Base-by-base conservation (phyloP, 2,329 filamentous ascomycete genomes). In the Fusarium falciforme region DNA sequence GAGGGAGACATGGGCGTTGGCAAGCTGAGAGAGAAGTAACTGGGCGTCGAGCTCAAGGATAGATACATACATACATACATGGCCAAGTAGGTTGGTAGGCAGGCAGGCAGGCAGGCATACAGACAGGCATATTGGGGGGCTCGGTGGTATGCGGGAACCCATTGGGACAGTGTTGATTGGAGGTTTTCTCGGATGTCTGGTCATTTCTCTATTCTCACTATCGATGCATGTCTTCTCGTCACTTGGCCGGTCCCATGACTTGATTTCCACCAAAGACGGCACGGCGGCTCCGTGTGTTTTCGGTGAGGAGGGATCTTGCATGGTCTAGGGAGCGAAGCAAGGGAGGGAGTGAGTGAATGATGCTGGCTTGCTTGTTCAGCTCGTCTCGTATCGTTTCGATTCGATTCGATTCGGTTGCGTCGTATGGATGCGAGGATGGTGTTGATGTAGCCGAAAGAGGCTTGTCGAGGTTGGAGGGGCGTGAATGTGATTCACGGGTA, bases 1-100 rank as follows among this genome's bases (percentile, higher is more conserved):
- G 38, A 58, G n/a, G 36, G 60, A 58, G 61, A 60, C 29, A 36
- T 52, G 17, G 74, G 72, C 68, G 75, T 74, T 74, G 54, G 22
- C 60, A 60, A 63, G 63, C 55, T 59, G 17, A 8, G 55, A 36
- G 64, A 64, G 20, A 60, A 25, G 25, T 27, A 25, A n/a, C 36
- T 31, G n/a, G 54, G 44, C 55, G 25, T 64, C 59, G 44, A 55
- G 61, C 47, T 66, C 59, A 54, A 62, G 52, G 68, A 22, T 52
- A 27, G 68, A 22, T 52, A 27, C 22, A 40, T 61, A 66, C 61
- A 44, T 61, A 25, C 40, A 22, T 42, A 42, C 22, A 47, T 47
- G 22, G 16, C 44, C 25, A 49, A 22, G 44, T 44, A 44, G 40
- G 25, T 36, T 20, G 38, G 65, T 31, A 14, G 16, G 27, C 27